A percentile compares a stretch with the other conserved stretches of the same genome.
Conservation (phyloP, 2,329 filamentous ascomycete genomes). For the Penicillium sp. region DNA sequence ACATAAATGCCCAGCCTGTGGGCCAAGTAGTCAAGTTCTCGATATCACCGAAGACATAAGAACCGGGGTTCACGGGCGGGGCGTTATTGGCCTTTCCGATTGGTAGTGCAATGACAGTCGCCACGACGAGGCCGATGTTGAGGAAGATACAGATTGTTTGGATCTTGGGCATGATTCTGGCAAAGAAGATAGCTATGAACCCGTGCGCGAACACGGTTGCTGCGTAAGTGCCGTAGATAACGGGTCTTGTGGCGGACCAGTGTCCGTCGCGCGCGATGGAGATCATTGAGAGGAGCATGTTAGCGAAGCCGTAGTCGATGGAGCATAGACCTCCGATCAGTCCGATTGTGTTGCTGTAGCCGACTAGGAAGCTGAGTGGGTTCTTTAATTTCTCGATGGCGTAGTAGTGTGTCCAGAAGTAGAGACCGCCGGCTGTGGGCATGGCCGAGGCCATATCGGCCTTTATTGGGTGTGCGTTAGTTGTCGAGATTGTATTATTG, state of each 20-base stretch:
- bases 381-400: conserved; percentile 52
- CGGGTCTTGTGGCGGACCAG: conserved; percentile 51
- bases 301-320: conserved; percentile 47
- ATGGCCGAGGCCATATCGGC: conserved; percentile 51
- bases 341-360: conserved; percentile 58
- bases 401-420: conserved; percentile 59
- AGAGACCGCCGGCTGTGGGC: conserved; percentile 56
- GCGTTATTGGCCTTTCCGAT: conserved; percentile 37
- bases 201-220: conserved; percentile 51
- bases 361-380: conserved; percentile 56
- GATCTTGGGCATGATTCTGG: conserved; percentile 53
- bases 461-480: conserved; percentile 19
- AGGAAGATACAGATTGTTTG: conserved; percentile 51
- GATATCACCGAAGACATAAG: conserved; percentile 50
- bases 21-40: conserved; percentile 57
- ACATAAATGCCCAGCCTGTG: conserved; percentile 55
- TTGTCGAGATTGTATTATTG: background rate
- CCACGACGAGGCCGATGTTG: conserved; percentile 51
- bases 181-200: conserved; percentile 49
- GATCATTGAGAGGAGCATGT: conserved; percentile 44
- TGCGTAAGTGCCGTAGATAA: conserved; percentile 54
- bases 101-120: conserved; percentile 51
- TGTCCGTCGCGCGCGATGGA: conserved; percentile 52
- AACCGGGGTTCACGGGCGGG: conserved; percentile 13
- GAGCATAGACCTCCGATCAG: conserved; percentile 58